Conservation (phyloP, 352 stramenopile genomes). For the Phytopythium helicoides region DNA sequence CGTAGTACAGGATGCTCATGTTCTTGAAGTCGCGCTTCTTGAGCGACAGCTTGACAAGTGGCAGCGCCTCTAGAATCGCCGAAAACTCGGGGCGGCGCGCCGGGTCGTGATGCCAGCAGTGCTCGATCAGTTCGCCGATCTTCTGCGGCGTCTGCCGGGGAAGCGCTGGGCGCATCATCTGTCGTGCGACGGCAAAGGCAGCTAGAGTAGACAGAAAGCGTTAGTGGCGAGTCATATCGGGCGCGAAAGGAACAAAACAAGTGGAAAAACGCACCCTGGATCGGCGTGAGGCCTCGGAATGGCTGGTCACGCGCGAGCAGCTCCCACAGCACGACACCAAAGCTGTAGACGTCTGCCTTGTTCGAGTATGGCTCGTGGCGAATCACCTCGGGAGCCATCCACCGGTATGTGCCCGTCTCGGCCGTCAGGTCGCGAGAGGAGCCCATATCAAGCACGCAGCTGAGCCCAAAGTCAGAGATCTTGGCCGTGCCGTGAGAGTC, state of each 20-base stretch:
- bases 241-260: conserved; percentile 2
- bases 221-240: neutral
- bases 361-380: conserved; percentile 92
- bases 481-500: conserved; percentile 82
- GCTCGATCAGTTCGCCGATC: conserved; percentile 77
- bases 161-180: conserved; percentile 82
- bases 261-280: conserved; percentile 56
- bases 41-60: conserved; percentile 73
- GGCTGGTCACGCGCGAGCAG: conserved; percentile 83
- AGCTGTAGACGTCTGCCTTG: conserved; percentile 95
- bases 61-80: conserved; percentile 71
- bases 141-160: conserved; percentile 80
- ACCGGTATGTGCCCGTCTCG: conserved; percentile 90
- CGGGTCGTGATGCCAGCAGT: conserved; percentile 85
- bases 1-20: conserved; percentile 55
- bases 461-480: conserved; percentile 89
- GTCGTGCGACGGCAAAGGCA: conserved; percentile 81
- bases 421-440: conserved; percentile 78
- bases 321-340: conserved; percentile 87
- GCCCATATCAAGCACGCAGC: conserved; percentile 79
- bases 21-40: conserved; percentile 89
- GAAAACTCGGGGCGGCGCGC: conserved; percentile 70
- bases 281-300: conserved; percentile 79
- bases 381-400: conserved; percentile 95
- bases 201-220: conserved; percentile 21